Evolutionary conservation across 257 asterid genomes (phyloP).

Genomic region (Craterostigma plantagineum): DNA sequence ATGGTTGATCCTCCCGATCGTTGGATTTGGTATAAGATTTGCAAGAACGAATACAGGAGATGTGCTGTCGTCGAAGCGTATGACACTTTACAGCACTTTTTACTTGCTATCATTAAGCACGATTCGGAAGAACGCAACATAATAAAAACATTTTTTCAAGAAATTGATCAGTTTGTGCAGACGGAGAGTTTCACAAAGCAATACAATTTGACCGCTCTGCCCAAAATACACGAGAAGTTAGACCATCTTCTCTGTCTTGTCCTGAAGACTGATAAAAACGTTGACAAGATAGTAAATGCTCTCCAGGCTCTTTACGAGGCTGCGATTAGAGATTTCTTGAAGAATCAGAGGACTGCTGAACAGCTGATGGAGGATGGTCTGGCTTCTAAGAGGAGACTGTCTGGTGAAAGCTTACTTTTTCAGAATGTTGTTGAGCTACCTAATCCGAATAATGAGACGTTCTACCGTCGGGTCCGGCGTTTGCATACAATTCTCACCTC

Average conservation of each 20-base stretch:
- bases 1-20: conserved; percentile 92
- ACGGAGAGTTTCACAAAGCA: conserved; percentile 73
- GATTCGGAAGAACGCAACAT: conserved; percentile 80
- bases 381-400: conserved; percentile 45
- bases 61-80: conserved; percentile 89
- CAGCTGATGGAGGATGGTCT: conserved; percentile 87
- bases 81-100: conserved; percentile 56
- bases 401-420: conserved; percentile 61
- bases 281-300: conserved; percentile 70
- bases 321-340: conserved; percentile 77
- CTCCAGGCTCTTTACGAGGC: conserved; percentile 94
- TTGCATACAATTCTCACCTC: conserved; percentile 84
- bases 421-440: conserved; percentile 73
- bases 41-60: conserved; percentile 84
- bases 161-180: conserved; percentile 63
- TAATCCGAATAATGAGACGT: conserved; percentile 37
- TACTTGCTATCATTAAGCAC: conserved; percentile 51
- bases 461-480: conserved; percentile 85
- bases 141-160: conserved; percentile 64
- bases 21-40: conserved; percentile 89
- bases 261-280: conserved; percentile 48
- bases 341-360: conserved; percentile 46
- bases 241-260: conserved; percentile 56
- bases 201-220: conserved; percentile 50
- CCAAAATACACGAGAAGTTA: conserved; percentile 54